A percentile compares a stretch with the other conserved stretches of the same genome.
phyloP scores from a whole-genome alignment of 805 yeast genomes.

The Candida lessepsii region DNA sequence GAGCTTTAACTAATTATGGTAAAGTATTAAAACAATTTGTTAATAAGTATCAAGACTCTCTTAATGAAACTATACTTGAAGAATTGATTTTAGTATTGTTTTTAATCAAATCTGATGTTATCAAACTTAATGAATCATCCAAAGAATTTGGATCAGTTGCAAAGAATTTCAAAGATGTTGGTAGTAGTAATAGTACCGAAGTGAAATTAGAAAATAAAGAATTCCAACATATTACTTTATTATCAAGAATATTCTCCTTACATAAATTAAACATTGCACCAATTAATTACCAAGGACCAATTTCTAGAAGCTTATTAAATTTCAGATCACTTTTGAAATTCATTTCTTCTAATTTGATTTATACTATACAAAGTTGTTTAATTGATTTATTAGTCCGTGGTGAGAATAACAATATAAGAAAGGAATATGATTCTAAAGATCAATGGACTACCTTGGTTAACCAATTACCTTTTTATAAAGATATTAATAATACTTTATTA shows the following conservation, averaged over 20 bases:
- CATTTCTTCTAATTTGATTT: slow-evolving; percentile 49
- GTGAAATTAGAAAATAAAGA: slow-evolving; percentile 46
- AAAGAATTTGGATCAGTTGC: slow-evolving; percentile 34
- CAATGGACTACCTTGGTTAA: slow-evolving; percentile 61
- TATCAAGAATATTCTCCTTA: slow-evolving; percentile 38
- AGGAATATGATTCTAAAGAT: slow-evolving; percentile 34
- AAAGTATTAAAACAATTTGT: slow-evolving; percentile 38
- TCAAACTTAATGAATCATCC: slow-evolving; percentile 41
- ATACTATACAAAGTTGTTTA: slow-evolving; percentile 51
- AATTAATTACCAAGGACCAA: slow-evolving; percentile 62
- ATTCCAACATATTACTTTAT: slow-evolving; percentile 24
- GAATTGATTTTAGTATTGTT: slow-evolving; percentile 48
- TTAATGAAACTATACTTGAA: slow-evolving; percentile 29
- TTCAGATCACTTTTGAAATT: slow-evolving; percentile 65
- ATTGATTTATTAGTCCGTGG: slow-evolving; percentile 49
- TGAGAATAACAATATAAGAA: slow-evolving; percentile 48
- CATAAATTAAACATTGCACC: slow-evolving; percentile 40
- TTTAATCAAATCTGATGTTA: slow-evolving; percentile 35
- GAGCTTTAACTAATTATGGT: slow-evolving; percentile 53
- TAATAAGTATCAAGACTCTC: slow-evolving; percentile 14
- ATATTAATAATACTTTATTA: slow-evolving; percentile 58
- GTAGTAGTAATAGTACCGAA: slow-evolving; percentile 17
- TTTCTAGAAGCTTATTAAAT: slow-evolving; percentile 62
- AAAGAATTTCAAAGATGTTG: slow-evolving; percentile 30
- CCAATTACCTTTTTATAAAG: slow-evolving; percentile 59